Percentiles rank a stretch among this genome's conserved stretches.
phyloP scores from a whole-genome alignment of 345 rosid genomes.

The Dipteronia sinensis region DNA sequence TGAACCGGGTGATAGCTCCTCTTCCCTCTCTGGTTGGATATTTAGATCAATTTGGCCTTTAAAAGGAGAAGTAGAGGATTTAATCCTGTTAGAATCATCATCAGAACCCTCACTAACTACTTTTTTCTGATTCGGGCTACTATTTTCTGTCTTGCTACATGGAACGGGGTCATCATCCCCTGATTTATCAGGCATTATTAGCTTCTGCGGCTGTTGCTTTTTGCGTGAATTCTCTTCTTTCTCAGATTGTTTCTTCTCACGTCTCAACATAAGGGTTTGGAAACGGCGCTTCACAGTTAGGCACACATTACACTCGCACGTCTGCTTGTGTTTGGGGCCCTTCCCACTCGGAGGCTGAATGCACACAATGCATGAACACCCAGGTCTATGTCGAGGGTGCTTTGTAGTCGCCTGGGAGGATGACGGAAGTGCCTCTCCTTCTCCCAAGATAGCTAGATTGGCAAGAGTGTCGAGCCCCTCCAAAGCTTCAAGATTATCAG shows the following conservation, averaged over 20 bases:
- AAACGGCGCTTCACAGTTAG: constrained; percentile 75
- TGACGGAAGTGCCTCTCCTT: constrained; percentile 47
- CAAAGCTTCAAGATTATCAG: constrained; percentile 45
- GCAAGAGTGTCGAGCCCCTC: constrained; percentile 74
- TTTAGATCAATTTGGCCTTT: constrained; percentile 86
- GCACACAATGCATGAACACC: constrained; percentile 93
- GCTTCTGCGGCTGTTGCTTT: constrained; percentile 40
- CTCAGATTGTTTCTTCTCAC: constrained; percentile 70
- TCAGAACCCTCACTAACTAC: constrained; percentile 44
- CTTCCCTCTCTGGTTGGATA: constrained; percentile 90
- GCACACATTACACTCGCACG: constrained; percentile 83
- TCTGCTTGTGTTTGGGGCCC: constrained; percentile 81
- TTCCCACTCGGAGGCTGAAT: constrained; percentile 92
- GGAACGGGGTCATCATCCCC: constrained; percentile 44
- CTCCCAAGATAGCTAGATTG: constrained; percentile 66
- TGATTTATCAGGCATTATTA: constrained; percentile 38
- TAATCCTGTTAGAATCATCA: constrained; percentile 45
- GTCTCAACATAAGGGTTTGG: constrained; percentile 62
- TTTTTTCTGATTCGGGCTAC: constrained; percentile 49
- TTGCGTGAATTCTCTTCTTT: constrained; percentile 53
- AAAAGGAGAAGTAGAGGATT: constrained; percentile 54
- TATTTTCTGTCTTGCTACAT: constrained; percentile 42
- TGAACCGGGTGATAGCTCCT: constrained; percentile 61
- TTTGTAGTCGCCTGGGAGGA: constrained; percentile 74
- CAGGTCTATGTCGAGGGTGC: constrained; percentile 92